Evolutionary conservation across 257 asterid species (phyloP), one percentile per base, ranked within the genome.

Genomic region (Nemophila menziesii): DNA sequence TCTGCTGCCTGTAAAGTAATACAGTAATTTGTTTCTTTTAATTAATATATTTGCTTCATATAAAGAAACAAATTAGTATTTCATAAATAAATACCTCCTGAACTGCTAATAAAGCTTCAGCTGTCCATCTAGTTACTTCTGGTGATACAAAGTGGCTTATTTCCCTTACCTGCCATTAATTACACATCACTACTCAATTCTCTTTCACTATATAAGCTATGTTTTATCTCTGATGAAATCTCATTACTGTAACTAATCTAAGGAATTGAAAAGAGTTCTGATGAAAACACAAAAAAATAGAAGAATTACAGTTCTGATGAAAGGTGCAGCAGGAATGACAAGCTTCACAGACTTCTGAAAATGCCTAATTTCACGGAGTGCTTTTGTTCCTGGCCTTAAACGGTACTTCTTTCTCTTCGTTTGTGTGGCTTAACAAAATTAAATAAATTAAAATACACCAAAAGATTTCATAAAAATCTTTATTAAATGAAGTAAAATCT

Each of bases 291-390:
- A 24, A 4, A 24, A 24, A 33, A 21, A 27, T 0, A 8, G 16
- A 33, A 54, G 54, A 46, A 39, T 69, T 77, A 87, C 95, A 10
- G 39, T 7, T 70, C 97, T 67, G 13, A 80, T 58, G 63, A 87
- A 87, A 11, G 95, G 92, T 40, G 92, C 92, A 63, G 78, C 81
- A n/a, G 93, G 97, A 49, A 87, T 71, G 7, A 87, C 60, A 48
- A 80, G 97, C 8, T 57, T 19, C 56, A 51, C 39, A 0, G 86
- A 60, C 72, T 68, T 83, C 62, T 87, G 97, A 38, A 65, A 80
- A 53, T 59, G 77, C 58, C 90, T 74, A 44, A 87, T 87, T 76
- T 87, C 95, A 5, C 92, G 86, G 21, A 87, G 64, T 22, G 97
- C 95, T 27, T 54, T 83, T 11, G 77, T 60, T 47, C 97, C 95